phyloP scores from a whole-genome alignment of 2,329 filamentous ascomycete species.

The Pestalotiopsis fici region DNA sequence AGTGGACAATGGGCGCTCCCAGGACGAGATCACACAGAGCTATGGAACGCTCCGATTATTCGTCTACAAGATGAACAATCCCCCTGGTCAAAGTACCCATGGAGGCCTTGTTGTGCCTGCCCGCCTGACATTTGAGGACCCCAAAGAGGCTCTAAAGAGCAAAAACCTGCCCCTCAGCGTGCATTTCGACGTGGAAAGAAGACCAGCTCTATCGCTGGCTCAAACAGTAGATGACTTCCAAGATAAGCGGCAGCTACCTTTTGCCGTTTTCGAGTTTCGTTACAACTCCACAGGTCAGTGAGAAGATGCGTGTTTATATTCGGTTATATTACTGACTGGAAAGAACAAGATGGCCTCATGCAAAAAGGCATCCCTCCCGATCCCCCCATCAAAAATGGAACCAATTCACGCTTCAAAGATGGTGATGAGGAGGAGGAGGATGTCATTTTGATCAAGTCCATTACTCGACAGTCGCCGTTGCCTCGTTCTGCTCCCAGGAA shows the following conservation, averaged over 20 bases:
- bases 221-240: background rate
- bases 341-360: too few species aligned
- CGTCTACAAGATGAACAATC: background rate
- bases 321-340: too few species aligned
- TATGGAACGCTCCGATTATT: background rate
- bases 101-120: too few species aligned
- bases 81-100: background rate
- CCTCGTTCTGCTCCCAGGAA: background rate
- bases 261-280: background rate
- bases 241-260: background rate
- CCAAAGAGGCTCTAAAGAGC: background rate
- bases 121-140: background rate
- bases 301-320: background rate
- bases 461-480: background rate
- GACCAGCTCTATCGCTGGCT: background rate
- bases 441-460: too few species aligned
- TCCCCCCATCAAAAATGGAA: too few species aligned
- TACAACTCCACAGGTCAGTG: background rate
- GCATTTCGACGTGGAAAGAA: background rate
- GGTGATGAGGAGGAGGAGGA: too few species aligned
- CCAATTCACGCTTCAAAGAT: too few species aligned
- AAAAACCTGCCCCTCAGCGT: background rate
- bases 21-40: background rate
- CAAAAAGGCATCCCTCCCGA: too few species aligned
- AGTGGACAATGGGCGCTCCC: background rate